Evolutionary conservation across 2,329 filamentous ascomycete genomes (phyloP).

Genomic region (Claviceps monticola): DNA sequence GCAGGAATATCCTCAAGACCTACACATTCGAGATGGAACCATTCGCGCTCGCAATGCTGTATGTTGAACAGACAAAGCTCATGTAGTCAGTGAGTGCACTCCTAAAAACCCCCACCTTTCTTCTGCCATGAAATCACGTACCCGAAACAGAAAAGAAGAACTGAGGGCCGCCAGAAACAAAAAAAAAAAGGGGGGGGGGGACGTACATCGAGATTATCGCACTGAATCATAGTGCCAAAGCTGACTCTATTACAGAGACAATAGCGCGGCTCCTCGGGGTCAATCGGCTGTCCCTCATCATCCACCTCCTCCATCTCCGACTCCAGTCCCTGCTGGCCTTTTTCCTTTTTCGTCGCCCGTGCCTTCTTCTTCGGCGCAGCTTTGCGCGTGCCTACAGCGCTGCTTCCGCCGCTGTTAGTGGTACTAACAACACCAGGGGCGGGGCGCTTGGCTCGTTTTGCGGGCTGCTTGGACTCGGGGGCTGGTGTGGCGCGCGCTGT

Average conservation of each 20-base stretch:
- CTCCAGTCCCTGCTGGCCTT: conserved; percentile 24
- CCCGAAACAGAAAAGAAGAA: not conserved
- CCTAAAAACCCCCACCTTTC: too few relatives aligned
- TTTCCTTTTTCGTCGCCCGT: conserved; percentile 33
- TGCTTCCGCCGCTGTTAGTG: conserved; percentile 45
- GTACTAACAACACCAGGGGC: conserved; percentile 58
- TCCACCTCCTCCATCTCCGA: conserved; percentile 45
- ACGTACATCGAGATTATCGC: conserved; percentile 64
- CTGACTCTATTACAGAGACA: conserved; percentile 69
- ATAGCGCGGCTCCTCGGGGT: conserved; percentile 63
- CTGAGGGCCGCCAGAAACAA: not conserved
- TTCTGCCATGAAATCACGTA: too few relatives aligned
- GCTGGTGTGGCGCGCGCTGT: conserved; percentile 44
- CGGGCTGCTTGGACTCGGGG: conserved; percentile 29
- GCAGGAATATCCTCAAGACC: conserved; percentile 53
- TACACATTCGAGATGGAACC: conserved; percentile 75
- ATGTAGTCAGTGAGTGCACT: too few relatives aligned
- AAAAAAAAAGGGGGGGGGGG: not conserved
- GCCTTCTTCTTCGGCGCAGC: conserved; percentile 54
- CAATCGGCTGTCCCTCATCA: conserved; percentile 55
- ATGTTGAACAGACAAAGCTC: too few relatives aligned
- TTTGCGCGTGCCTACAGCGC: conserved; percentile 59
- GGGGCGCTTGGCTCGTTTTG: conserved; percentile 52
- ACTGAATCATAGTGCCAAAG: conserved; percentile 72
- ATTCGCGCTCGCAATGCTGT: conserved; percentile 62